Evolutionary conservation across 306 rosid genomes (phyloP), one percentile per base, ranked within the genome.

Genomic region (Sicyos edulis): DNA sequence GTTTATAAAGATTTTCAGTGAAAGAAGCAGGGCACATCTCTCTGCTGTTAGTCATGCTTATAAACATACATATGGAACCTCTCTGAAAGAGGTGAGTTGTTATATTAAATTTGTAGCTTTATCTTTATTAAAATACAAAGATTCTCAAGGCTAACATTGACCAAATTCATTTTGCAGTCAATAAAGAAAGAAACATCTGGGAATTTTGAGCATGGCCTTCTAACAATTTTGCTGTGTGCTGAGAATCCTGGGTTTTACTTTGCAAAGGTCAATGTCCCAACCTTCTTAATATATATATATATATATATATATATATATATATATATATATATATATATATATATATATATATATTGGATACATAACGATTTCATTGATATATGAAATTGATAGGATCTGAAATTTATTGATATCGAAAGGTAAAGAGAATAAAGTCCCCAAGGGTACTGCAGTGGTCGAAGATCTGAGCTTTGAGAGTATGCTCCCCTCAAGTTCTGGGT

Each of bases 131-230:
- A 24, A 66, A 44, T 45, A 20, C 45, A 19, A 66, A 44, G 54
- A 44, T 66, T 66, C 17, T 40, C 37, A 32, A 65, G 54, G 15
- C 45, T 21, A 20, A 66, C 52, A 66, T 7, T 10, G 7, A 12
- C 34, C 40, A 45, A 66, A 11, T 44, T 20, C 4, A 50, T 7
- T 54, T 70, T 77, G 71, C 84, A 92, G 92, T 92, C 85, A 15
- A 42, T 89, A 11, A 86, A 81, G 82, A 86, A 84, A 0, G 96
- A 92, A 81, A 87, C 96, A 8, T 86, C 92, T 0, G 96, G 96
- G 50, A 24, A 65, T 53, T 89, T 91, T 37, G 86, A 75, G 75
- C 54, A 70, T 44, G 93, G 87, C 52, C 96, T 91, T 70, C 8
- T 80, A 77, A 83, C 91, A 61, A 87, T 92, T 55, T 49, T 87